Percentiles rank a stretch among this genome's conserved stretches.
These are phyloP conservation scores for Leishmania martiniquensis DNA, from an alignment of 208 protist species.

Conservation along the genomic window DNA sequence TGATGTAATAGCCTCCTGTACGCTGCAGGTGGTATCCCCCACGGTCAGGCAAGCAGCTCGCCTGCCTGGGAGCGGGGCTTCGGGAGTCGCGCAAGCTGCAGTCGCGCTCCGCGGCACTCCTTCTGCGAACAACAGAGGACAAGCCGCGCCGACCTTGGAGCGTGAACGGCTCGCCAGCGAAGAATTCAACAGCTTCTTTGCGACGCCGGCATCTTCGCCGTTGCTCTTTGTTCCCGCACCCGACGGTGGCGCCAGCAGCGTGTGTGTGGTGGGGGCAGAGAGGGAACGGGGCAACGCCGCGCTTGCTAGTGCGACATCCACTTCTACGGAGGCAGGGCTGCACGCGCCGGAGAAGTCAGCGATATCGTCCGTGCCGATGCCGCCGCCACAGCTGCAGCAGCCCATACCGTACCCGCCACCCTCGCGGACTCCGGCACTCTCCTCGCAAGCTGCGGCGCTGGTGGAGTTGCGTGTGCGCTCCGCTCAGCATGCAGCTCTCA, in stretches of 20 bases:
- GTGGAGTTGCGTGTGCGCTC: conserved; percentile 35
- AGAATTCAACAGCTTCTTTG: neutral
- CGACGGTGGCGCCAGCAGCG: neutral
- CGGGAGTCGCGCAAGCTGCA: neutral
- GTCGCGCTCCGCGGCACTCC: neutral
- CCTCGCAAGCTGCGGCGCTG: conserved; percentile 30
- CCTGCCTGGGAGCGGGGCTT: neutral
- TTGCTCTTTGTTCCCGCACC: neutral
- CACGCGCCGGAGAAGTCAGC: neutral
- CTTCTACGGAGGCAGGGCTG: neutral
- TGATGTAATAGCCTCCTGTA: conserved; percentile 24
- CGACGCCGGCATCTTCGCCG: neutral
- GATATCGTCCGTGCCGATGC: neutral
- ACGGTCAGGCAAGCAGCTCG: conserved; percentile 4
- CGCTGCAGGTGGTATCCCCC: conserved; percentile 22
- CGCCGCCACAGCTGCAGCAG: conserved; percentile 5
- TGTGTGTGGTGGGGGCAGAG: neutral
- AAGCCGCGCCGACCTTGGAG: neutral
- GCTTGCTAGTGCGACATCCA: neutral
- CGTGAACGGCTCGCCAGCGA: neutral
- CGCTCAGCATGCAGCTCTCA: conserved; percentile 33
- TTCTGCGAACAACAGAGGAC: neutral
- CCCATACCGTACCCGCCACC: conserved; percentile 22
- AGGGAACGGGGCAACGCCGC: neutral
- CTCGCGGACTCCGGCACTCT: conserved; percentile 1